Conservation (phyloP, 306 rosid species). For the Sechiopsis laciniata region DNA sequence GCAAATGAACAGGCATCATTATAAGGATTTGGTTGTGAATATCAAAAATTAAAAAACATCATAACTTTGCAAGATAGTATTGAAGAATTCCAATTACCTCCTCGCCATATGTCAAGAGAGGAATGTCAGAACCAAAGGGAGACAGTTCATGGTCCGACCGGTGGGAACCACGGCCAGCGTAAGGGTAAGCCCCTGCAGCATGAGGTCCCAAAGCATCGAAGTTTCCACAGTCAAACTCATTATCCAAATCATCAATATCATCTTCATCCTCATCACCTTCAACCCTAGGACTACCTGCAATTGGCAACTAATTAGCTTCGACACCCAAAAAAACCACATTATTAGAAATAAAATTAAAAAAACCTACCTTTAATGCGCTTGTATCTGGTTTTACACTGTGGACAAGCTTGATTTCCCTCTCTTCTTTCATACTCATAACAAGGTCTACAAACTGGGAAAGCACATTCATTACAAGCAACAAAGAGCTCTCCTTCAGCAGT, state of each 20-base stretch:
- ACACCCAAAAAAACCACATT: not conserved
- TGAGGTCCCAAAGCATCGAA: slow-evolving; percentile 38
- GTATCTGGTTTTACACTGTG: slow-evolving; percentile 24
- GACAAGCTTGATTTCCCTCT: slow-evolving; percentile 26
- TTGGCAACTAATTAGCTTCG: not conserved
- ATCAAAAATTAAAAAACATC: not conserved
- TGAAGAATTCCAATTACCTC: slow-evolving; percentile 48
- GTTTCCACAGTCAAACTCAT: slow-evolving; percentile 71
- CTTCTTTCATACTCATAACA: slow-evolving; percentile 24
- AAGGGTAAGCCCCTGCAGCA: slow-evolving; percentile 42
- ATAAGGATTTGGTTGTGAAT: not conserved
- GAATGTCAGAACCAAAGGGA: slow-evolving; percentile 65
- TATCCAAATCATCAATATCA: slow-evolving; percentile 81
- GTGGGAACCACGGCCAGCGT: slow-evolving; percentile 47
- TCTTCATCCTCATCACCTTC: slow-evolving; percentile 97
- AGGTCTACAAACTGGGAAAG: slow-evolving; percentile 25
- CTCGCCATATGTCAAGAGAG: slow-evolving; percentile 82
- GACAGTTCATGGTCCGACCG: slow-evolving; percentile 51
- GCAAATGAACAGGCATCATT: slow-evolving; percentile 21
- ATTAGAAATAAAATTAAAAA: not conserved
- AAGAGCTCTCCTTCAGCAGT: slow-evolving; percentile 17
- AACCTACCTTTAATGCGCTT: slow-evolving; percentile 16
- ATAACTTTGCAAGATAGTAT: not conserved
- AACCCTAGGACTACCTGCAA: slow-evolving; percentile 83
- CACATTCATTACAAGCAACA: slow-evolving; percentile 26